phyloP scores from a whole-genome alignment of 768 basidiomycete species.

The Thelephora ganbajun region DNA sequence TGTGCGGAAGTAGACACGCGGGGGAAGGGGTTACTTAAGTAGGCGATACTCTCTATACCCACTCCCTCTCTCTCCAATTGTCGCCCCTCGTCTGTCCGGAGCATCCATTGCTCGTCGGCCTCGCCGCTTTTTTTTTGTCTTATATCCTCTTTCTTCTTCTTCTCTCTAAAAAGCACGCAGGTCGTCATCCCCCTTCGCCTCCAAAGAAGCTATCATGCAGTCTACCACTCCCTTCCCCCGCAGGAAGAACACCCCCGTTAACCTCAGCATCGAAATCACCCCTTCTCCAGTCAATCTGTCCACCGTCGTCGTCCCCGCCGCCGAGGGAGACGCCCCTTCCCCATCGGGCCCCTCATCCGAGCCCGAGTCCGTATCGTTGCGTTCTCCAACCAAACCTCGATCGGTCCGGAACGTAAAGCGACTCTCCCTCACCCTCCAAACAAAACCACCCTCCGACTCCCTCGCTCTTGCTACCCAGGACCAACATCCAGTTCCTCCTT shows the following conservation, averaged over 20 bases:
- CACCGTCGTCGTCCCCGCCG: slow-evolving; percentile 36
- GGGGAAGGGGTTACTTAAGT: too few species aligned
- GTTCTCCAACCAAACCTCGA: slow-evolving; percentile 25
- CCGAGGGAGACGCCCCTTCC: slow-evolving; percentile 27
- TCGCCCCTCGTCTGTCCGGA: slow-evolving; percentile 1
- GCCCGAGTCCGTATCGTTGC: slow-evolving; percentile 32
- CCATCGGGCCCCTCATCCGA: slow-evolving; percentile 40
- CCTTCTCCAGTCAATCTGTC: slow-evolving; percentile 29
- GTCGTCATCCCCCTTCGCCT: background rate
- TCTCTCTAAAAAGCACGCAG: background rate
- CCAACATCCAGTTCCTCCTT: slow-evolving; percentile 20
- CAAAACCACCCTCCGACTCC: slow-evolving; percentile 30
- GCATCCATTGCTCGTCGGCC: slow-evolving; percentile 9
- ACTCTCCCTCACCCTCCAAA: slow-evolving; percentile 44
- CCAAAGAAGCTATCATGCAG: background rate
- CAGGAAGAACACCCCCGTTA: background rate
- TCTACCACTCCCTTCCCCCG: background rate
- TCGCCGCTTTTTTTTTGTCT: slow-evolving; percentile 6
- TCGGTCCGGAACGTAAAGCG: slow-evolving; percentile 62
- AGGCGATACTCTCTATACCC: too few species aligned
- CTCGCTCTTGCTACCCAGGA: slow-evolving; percentile 21
- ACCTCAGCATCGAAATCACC: slow-evolving; percentile 36
- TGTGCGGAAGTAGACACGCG: too few species aligned
- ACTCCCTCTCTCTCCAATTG: too few species aligned
- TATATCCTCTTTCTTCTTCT: slow-evolving; percentile 14